phyloP scores from a whole-genome alignment of 2,329 filamentous ascomycete genomes.

The Stemphylium vesicarium region DNA sequence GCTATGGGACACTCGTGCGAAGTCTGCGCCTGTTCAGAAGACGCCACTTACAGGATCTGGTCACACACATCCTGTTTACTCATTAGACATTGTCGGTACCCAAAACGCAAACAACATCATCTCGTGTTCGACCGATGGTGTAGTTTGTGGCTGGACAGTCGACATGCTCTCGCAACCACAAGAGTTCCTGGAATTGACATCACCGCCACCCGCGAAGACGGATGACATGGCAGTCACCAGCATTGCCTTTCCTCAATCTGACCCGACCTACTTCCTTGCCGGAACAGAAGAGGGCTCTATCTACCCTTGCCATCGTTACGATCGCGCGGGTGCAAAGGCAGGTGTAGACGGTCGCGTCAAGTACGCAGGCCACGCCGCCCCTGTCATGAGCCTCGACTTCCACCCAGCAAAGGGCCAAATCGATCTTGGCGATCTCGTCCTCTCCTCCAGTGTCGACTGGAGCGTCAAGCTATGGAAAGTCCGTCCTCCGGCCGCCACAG shows the following conservation, averaged over 20 bases:
- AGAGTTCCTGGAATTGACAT: conserved; percentile 86
- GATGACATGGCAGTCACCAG: conserved; percentile 95
- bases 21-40: conserved; percentile 84
- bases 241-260: conserved; percentile 91
- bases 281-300: conserved; percentile 97
- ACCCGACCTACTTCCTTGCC: conserved; percentile 96
- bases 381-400: conserved; percentile 95
- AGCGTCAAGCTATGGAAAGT: conserved; percentile 97
- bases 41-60: conserved; percentile 93
- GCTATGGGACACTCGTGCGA: conserved; percentile 93
- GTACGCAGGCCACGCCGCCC: conserved; percentile 89
- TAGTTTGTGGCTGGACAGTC: conserved; percentile 95
- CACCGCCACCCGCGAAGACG: conserved; percentile 78
- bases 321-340: conserved; percentile 94
- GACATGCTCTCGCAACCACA: conserved; percentile 98
- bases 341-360: conserved; percentile 88
- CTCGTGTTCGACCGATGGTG: conserved; percentile 93
- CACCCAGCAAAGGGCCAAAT: conserved; percentile 91
- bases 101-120: conserved; percentile 99
- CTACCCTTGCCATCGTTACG: conserved; percentile 95
- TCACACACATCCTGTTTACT: conserved; percentile 96
- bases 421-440: conserved; percentile 90
- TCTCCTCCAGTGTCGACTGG: conserved; percentile 95
- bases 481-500: conserved; percentile 75
- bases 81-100: conserved; percentile 92